A percentile compares a stretch with the other conserved stretches of the same genome.
Evolutionary conservation across 2,329 filamentous ascomycete genomes (phyloP).

Genomic region (Phialophora macrospora): DNA sequence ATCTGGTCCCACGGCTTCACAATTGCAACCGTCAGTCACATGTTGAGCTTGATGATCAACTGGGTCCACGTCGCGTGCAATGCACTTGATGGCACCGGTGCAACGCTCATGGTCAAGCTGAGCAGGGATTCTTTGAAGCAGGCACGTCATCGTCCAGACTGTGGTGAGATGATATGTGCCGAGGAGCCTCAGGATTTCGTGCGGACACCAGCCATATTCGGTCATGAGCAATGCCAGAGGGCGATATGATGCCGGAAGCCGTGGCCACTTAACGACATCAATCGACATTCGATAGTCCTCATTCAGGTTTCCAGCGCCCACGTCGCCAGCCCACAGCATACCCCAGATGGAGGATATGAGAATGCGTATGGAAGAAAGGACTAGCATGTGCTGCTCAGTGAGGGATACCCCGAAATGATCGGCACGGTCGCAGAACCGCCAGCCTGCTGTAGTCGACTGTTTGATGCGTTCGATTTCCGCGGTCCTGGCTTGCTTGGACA

Average conservation of each 20-base stretch:
- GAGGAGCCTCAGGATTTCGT: constrained; percentile 6
- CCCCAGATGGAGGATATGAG: background rate
- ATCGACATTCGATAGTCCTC: background rate
- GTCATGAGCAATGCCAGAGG: constrained; percentile 1
- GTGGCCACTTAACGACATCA: constrained; percentile 4
- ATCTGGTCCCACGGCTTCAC: background rate
- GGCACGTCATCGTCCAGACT: constrained; percentile 4
- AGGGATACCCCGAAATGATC: background rate
- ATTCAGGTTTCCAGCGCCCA: background rate
- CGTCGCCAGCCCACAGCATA: background rate
- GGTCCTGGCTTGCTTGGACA: background rate
- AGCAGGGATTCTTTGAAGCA: background rate
- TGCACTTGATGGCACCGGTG: background rate
- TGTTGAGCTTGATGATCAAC: background rate
- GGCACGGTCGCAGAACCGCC: background rate
- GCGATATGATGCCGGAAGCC: constrained; percentile 1
- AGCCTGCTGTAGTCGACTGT: background rate
- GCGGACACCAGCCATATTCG: constrained; percentile 1
- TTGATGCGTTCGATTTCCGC: background rate
- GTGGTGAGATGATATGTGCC: constrained; percentile 3
- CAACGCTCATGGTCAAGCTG: constrained; percentile 5
- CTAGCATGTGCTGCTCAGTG: background rate
- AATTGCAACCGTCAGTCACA: background rate
- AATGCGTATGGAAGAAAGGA: background rate
- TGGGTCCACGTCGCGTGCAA: background rate